phyloP scores from a whole-genome alignment of 176 grass and related monocot species.

The Bolboschoenus planiculmis region DNA sequence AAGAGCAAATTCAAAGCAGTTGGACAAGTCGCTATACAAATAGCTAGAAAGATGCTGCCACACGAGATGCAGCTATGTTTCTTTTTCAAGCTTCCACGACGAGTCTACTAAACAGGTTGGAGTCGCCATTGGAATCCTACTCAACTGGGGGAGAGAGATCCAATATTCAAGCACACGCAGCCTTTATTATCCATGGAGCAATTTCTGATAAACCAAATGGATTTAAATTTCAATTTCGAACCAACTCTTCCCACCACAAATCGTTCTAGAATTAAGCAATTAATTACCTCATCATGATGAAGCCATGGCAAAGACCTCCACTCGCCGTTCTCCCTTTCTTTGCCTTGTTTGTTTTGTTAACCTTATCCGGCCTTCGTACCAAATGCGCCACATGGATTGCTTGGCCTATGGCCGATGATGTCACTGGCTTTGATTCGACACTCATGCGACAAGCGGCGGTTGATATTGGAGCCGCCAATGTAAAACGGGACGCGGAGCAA shows the following conservation, averaged over 20 bases:
- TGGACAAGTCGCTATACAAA: not conserved
- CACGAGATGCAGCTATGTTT: not conserved
- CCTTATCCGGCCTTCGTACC: constrained; percentile 12
- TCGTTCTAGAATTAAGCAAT: not conserved
- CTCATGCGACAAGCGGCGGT: constrained; percentile 35
- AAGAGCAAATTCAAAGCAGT: not conserved
- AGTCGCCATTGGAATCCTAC: not conserved
- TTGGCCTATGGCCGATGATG: not conserved
- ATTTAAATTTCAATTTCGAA: not conserved
- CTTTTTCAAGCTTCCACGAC: not conserved
- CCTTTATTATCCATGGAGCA: constrained; percentile 3
- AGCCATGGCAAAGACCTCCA: constrained; percentile 20
- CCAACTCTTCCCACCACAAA: not conserved
- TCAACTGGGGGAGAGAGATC: constrained; percentile 22
- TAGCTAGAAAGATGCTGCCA: not conserved
- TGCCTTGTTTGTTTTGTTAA: constrained; percentile 26
- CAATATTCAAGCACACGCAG: not conserved
- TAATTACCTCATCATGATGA: constrained; percentile 36
- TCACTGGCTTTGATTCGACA: not conserved
- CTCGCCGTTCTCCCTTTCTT: constrained; percentile 16
- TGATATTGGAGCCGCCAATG: constrained; percentile 38
- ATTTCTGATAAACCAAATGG: not conserved
- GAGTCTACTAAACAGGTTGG: not conserved
- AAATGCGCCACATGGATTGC: constrained; percentile 1
- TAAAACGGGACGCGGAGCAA: constrained; percentile 19